Base-by-base conservation (phyloP, 768 basidiomycete species). In the Candolleomyces efflorescens region DNA sequence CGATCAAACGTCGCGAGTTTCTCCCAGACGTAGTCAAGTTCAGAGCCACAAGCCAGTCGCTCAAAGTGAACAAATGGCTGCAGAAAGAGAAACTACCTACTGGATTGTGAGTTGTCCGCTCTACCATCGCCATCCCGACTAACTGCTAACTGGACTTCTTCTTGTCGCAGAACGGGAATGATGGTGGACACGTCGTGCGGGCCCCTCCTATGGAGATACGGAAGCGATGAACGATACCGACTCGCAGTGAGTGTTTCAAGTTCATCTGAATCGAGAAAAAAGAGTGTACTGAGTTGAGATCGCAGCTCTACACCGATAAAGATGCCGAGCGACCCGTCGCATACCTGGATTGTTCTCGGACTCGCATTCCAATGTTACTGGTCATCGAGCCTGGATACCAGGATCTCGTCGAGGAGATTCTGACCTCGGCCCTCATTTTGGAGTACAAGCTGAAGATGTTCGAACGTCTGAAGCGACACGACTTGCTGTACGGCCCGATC, bases 381-480 rank as follows among this genome's bases (percentile, higher is more conserved):
- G 45, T 46, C 18, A 59, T 59, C 27, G 45, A 46, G 11, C 37
- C 58, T 36, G 58, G 58, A 18, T 54, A 59, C 53, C 58, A 59
- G 36, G 43, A 59, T 24, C 26, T 54, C 20, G 32, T 51, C 10
- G 58, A 59, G 15, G 58, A 59, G 12, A 54, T 59, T 39, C 45
- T 59, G 36, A 36, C 53, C 20, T 53, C 52, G 2, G 58, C 53
- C n/a, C 51, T 59, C 27, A 47, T 59, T 6, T 32, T 59, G 52
- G 58, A 59, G 44, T 54, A 47, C 53, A 59, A 59, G 58, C 58
- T 59, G 43, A 59, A 59, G 52, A 54, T 59, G 58, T 59, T 54
- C 37, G 58, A 59, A 26, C 20, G 58, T 17, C 9, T 59, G 37
- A 44, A 59, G 32, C 43, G 45, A 52, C 58, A 59, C 37, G 58